Evolutionary conservation across 176 grass and related monocot species (phyloP).

Genomic region (Oryza punctata): DNA sequence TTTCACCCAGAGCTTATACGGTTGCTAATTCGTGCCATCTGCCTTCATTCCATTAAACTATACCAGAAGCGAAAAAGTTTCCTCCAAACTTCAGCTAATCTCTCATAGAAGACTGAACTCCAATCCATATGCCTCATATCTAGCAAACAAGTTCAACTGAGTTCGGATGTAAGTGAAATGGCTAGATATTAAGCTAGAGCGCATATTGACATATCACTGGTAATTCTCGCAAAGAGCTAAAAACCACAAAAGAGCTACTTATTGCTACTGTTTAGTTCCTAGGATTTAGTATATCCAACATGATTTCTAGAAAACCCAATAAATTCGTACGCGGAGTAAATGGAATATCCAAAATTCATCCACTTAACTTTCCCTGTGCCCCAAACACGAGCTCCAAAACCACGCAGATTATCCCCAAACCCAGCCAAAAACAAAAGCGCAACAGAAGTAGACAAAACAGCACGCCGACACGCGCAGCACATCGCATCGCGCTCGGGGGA

Average conservation of each 20-base stretch:
- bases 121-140: slow-evolving; percentile 1
- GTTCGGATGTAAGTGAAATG: neutral
- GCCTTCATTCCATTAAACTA: slow-evolving; percentile 10
- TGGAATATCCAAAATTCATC: slow-evolving; percentile 10
- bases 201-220: neutral
- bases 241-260: neutral
- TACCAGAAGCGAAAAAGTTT: slow-evolving; percentile 1
- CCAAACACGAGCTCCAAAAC: slow-evolving; percentile 43
- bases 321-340: neutral
- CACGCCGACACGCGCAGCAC: slow-evolving; percentile 11
- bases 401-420: slow-evolving; percentile 37
- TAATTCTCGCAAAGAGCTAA: neutral
- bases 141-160: slow-evolving; percentile 4
- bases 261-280: slow-evolving; percentile 13
- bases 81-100: slow-evolving; percentile 16
- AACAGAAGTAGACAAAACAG: slow-evolving; percentile 39
- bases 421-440: slow-evolving; percentile 31
- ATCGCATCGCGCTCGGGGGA: slow-evolving; percentile 31
- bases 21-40: slow-evolving; percentile 18
- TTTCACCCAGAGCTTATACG: neutral
- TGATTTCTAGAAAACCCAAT: neutral
- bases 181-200: neutral
- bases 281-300: slow-evolving; percentile 24
- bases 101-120: slow-evolving; percentile 13
- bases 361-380: slow-evolving; percentile 22